Evolutionary conservation across 2,329 filamentous ascomycete species (phyloP).

Genomic region (Penicillium sp.): DNA sequence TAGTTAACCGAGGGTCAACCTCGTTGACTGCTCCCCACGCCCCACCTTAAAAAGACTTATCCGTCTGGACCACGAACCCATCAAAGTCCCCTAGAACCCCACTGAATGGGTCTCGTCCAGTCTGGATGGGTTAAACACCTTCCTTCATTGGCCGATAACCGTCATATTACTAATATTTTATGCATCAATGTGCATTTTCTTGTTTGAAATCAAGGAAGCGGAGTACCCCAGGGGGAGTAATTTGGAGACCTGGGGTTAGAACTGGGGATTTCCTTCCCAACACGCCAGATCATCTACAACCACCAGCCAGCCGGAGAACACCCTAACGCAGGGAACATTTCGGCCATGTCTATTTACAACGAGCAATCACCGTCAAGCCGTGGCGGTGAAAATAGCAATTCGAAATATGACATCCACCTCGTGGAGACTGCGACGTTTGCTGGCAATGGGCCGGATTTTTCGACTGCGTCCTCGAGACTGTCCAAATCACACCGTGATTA

Average conservation of each 20-base stretch:
- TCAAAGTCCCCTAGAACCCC: not conserved
- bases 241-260: not conserved
- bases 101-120: not conserved
- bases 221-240: not conserved
- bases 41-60: not conserved
- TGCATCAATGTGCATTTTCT: not conserved
- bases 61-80: not conserved
- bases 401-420: constrained; percentile 22
- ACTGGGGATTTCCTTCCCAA: not conserved
- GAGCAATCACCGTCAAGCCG: not conserved
- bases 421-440: constrained; percentile 28
- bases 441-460: constrained; percentile 19
- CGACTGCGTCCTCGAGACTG: constrained; percentile 23
- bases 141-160: not conserved
- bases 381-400: not conserved
- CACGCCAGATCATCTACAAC: not conserved
- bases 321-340: not conserved
- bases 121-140: not conserved
- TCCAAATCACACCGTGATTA: constrained; percentile 44
- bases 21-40: not conserved
- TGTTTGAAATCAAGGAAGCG: not conserved
- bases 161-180: not conserved
- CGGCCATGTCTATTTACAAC: not conserved
- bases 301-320: not conserved
- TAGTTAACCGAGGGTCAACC: not conserved